phyloP scores from a whole-genome alignment of 2,329 filamentous ascomycete genomes.

The Gnomoniopsis sp. region DNA sequence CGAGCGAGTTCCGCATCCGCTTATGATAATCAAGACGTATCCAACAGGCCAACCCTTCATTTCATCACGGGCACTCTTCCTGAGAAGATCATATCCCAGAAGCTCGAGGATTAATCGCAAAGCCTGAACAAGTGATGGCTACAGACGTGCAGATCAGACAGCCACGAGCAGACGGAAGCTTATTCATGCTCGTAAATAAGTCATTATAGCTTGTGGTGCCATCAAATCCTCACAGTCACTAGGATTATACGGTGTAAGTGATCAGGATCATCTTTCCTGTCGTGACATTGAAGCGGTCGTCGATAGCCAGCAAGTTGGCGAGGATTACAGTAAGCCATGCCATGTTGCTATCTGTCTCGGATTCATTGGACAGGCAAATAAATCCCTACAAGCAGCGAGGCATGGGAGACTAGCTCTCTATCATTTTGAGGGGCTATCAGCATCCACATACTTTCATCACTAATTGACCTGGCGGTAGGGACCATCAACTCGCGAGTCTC shows the following conservation, averaged over 20 bases:
- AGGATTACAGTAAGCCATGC: slow-evolving; percentile 35
- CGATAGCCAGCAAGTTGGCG: slow-evolving; percentile 34
- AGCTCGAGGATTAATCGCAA: slow-evolving; percentile 1
- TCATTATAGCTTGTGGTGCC: slow-evolving; percentile 31
- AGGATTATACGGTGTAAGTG: slow-evolving; percentile 14
- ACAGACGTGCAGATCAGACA: neutral
- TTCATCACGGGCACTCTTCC: slow-evolving; percentile 21
- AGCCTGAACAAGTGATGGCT: neutral
- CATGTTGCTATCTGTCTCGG: too few relatives aligned
- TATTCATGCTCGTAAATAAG: slow-evolving; percentile 14
- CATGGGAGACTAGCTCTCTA: too few relatives aligned
- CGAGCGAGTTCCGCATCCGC: slow-evolving; percentile 8
- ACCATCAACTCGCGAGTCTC: neutral
- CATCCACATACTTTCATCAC: neutral
- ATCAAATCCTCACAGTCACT: slow-evolving; percentile 22
- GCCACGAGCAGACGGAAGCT: neutral
- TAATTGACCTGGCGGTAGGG: neutral
- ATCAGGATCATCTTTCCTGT: neutral
- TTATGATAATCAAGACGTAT: slow-evolving; percentile 5
- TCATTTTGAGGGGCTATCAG: too few relatives aligned
- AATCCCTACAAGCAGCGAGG: neutral
- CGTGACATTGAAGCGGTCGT: slow-evolving; percentile 32
- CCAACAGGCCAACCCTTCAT: slow-evolving; percentile 5
- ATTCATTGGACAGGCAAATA: too few relatives aligned
- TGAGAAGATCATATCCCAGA: slow-evolving; percentile 19